Conservation (phyloP, 257 asterid genomes). For the Datura wrightii region DNA sequence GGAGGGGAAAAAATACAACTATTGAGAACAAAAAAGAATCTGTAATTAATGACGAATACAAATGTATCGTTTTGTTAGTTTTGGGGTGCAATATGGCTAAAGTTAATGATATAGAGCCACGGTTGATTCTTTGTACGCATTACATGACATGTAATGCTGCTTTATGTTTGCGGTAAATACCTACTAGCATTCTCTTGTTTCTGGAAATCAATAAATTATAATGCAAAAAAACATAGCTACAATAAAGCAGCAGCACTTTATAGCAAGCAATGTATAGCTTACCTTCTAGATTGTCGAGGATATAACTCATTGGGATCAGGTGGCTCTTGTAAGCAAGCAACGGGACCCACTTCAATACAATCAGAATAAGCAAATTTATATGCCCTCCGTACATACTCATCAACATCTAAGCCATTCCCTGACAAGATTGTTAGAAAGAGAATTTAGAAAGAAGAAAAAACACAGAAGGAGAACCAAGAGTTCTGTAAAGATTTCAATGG, state of each 20-base stretch:
- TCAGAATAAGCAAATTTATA: conserved; percentile 96
- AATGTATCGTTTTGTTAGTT: background rate
- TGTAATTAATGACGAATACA: background rate
- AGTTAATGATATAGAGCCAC: background rate
- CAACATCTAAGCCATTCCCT: conserved; percentile 97
- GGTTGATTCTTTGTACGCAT: background rate
- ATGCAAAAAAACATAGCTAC: background rate
- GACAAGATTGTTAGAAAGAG: conserved; percentile 35
- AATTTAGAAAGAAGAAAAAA: conserved; percentile 32
- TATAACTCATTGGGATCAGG: conserved; percentile 97
- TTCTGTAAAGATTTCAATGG: background rate
- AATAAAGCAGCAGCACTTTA: background rate
- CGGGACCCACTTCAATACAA: conserved; percentile 98
- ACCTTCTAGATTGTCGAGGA: conserved; percentile 94
- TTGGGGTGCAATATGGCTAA: background rate
- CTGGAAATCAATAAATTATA: conserved; percentile 19
- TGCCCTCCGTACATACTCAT: conserved; percentile 97
- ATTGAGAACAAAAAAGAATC: background rate
- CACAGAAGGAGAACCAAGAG: conserved; percentile 18
- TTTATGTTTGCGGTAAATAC: conserved; percentile 2
- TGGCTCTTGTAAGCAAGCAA: conserved; percentile 92
- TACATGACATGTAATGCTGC: too few species aligned
- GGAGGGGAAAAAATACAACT: background rate
- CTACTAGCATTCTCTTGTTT: conserved; percentile 1
- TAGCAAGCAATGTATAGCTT: conserved; percentile 36